These are phyloP conservation scores for Penicillium sp. DNA, from an alignment of 2,329 filamentous ascomycete genomes.

Conservation along the genomic window DNA sequence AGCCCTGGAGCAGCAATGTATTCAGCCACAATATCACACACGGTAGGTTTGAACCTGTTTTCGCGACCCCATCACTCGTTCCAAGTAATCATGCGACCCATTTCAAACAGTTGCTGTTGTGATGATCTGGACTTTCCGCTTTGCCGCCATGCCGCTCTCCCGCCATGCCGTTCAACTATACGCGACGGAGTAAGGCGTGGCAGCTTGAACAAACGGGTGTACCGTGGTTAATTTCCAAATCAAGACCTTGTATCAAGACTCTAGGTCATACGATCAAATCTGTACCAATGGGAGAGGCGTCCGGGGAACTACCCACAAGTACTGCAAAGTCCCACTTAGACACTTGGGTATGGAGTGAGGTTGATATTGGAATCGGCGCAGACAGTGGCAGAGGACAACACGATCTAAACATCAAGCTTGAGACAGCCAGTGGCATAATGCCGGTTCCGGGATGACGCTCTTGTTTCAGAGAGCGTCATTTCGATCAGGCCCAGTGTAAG, in stretches of 20 bases:
- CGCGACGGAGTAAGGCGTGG: background rate
- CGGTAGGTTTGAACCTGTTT: background rate
- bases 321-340: background rate
- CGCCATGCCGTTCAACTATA: background rate
- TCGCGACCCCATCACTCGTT: background rate
- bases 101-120: background rate
- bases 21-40: background rate
- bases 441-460: constrained; percentile 1
- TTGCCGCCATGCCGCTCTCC: constrained; percentile 3
- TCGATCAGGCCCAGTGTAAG: constrained; percentile 7
- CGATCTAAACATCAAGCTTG: background rate
- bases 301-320: background rate
- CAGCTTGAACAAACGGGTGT: background rate
- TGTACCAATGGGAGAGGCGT: background rate
- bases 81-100: background rate
- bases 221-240: background rate
- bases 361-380: background rate
- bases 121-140: background rate
- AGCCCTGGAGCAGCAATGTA: background rate
- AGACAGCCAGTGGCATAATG: background rate
- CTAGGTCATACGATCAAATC: background rate
- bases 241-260: background rate
- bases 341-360: background rate
- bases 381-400: background rate
- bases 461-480: constrained; percentile 12